Base-by-base conservation (phyloP, 1,284 basidiomycete species). In the Malassezia japonica region DNA sequence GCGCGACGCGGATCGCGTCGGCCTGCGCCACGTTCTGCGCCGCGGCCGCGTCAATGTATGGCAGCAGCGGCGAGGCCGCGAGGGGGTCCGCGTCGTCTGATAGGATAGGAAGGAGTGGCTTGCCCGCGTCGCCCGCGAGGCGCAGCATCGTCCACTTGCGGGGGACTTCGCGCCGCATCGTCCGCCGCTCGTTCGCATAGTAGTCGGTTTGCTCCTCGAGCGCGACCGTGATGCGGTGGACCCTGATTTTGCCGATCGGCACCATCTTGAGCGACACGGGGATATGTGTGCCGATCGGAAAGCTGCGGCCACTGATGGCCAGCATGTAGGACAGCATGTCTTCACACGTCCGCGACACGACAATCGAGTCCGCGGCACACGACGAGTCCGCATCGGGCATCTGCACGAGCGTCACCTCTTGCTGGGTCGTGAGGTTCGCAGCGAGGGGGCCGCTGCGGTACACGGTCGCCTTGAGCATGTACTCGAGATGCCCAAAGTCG, bases 311-410 rank as follows among this genome's bases (percentile, higher is more conserved):
- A 27, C 83, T 81, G 23, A 95, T 76, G 1, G 84, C 80, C 50
- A 96, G 83, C 56, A 75, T 63, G 63, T 87, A 90, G 60, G 87
- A 83, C 67, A 96, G 77, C 70, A 94, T 85, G 53, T 83, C 80
- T 55, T 95, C 91, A 91, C 91, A 98, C 62, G 85, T 83, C 21
- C 88, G 78, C 70, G 94, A 86, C 12, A 96, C 83, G 42, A 90
- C 80, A 55, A 96, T 83, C 61, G 83, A 77, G 65, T 87, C 87
- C 4, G 78, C 80, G 57, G 85, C 85, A 65, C 91, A 87, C 29
- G 65, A 59, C 29, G 65, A 67, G 21, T 76, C 74, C 67, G 75
- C 69, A 46, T 75, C 60, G 6, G 87, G 88, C 41, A 79, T 81
- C 18, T 84, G 80, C 27, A 95, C 81, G 39, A 94, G 79, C 0